These are phyloP conservation scores for Colletotrichum melonis DNA, from an alignment of 2,329 filamentous ascomycete species.

Conservation along the genomic window DNA sequence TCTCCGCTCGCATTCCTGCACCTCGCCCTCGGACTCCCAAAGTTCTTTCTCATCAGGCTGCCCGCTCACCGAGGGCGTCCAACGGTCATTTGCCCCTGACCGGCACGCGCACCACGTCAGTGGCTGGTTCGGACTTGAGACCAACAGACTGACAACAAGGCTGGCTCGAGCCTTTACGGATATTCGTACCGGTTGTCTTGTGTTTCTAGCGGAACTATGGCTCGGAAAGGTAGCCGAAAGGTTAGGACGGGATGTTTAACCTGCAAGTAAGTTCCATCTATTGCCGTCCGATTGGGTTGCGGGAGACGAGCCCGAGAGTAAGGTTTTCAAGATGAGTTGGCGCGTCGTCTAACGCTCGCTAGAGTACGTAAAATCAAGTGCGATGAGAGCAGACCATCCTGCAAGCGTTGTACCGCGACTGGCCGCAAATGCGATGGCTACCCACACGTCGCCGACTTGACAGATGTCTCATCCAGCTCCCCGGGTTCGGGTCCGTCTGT, in stretches of 20 bases:
- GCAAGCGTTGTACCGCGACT: conserved; percentile 64
- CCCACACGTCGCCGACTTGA: conserved; percentile 37
- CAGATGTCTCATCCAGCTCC: conserved; percentile 19
- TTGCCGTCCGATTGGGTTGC: not conserved
- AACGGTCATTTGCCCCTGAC: not conserved
- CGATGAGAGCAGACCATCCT: conserved; percentile 65
- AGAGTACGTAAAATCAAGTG: conserved; percentile 69
- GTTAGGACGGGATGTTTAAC: conserved; percentile 64
- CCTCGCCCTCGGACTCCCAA: conserved; percentile 5
- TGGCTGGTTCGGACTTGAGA: conserved; percentile 5
- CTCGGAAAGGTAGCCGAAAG: conserved; percentile 56
- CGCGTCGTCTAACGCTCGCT: not conserved
- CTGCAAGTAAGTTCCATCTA: conserved; percentile 57
- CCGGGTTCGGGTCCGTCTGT: conserved; percentile 29
- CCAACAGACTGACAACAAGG: not conserved
- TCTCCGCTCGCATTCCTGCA: conserved; percentile 13
- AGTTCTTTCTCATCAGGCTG: conserved; percentile 10
- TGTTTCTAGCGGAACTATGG: conserved; percentile 30
- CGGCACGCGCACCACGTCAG: not conserved
- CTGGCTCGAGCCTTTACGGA: conserved; percentile 8
- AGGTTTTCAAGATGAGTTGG: not conserved
- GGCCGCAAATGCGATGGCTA: conserved; percentile 71
- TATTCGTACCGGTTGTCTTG: not conserved
- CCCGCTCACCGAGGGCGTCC: not conserved
- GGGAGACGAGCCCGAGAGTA: not conserved